Base-by-base conservation (phyloP, 179 eudicot species). In the Amaranthus tricolor region DNA sequence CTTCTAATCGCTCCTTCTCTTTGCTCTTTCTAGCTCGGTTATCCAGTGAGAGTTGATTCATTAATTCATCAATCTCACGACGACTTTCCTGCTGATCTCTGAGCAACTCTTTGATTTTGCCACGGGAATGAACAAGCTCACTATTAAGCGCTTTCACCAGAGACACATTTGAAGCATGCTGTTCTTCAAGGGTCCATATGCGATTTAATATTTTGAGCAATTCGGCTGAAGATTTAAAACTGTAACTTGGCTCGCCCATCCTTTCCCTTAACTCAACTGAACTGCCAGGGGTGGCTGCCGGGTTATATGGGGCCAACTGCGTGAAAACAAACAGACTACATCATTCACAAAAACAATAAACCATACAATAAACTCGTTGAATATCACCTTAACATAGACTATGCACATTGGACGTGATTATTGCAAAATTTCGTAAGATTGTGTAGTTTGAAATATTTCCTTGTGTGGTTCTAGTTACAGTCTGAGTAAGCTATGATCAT, bases 101-200 rank as follows among this genome's bases (percentile, higher is more conserved):
- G 16, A 88, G 84, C 76, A 94, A 66, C 43, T 84, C 91, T 82
- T 90, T 88, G 84, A 94, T 84, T 79, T 67, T 89, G 15, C 76
- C 19, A 58, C 87, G 96, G n/a, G 97, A 85, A 73, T 81, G 85
- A 54, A 86, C 81, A 44, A 95, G 88, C 77, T 95, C 98, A 15
- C 80, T 87, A 78, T 93, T 95, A 52, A 94, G 87, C 77, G 91
- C 96, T 19, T 78, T 90, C 60, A 90, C 88, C 5, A 90, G 83
- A 10, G 90, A 73, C 69, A 83, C 77, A 74, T 90, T 94, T 47
- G 96, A 80, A 31, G 86, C 77, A 58, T 94, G 92, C 70, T 91
- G 97, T 77, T 94, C 96, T 83, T 94, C 98, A 6, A 94, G 86
- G 75, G 82, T 88, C 96, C 97, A 94, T 68, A 93, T 93, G 63